Evolutionary conservation across 495 filamentous ascomycete species (phyloP), one percentile per base, ranked within the genome.

Genomic region (Venustampulla echinocandica): DNA sequence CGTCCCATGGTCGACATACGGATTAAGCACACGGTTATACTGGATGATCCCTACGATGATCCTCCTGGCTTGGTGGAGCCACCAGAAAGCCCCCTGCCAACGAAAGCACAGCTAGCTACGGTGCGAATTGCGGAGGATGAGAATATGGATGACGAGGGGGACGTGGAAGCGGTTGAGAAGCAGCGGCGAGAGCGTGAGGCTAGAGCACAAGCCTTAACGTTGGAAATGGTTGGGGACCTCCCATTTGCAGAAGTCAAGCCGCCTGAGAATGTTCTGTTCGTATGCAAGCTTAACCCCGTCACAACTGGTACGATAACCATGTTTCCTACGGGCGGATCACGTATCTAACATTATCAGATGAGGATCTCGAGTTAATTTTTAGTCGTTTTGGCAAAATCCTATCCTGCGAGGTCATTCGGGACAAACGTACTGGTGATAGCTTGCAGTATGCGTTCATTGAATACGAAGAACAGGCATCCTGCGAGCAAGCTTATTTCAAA

Each of bases 391-490:
- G 92, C 52, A 87, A 81, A 61, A 97, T 97, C 21, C 61, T 97
- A 10, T 94, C 87, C 25, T 98, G 92, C 65, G 92, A 98, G 66
- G 85, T 98, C 15, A 96, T 98, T 52, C 78, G 93, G 22, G 92
- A 98, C 61, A 87, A 84, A 56, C 86, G 87, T 48, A 96, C 90
- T 0, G 87, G 88, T 1, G 92, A 98, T 61, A 95, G 88, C 57
- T 66, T 98, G 30, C 92, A 98, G 61, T 98, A 98, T 63, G 88
- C 93, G 1, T 98, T 98, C 53, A 90, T 98, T 59, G 92, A 98
- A 64, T 98, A 93, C 56, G 87, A 89, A 45, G 79, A 95, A 14
- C 87, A 94, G 61, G 79, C 84, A 54, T 82, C 86, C 49, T 97
- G 90, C 63, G 92, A 97, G 66, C 84, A 89, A 42, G 92, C 92